Conservation (phyloP, 345 rosid species). For the Eucalyptus viminalis region DNA sequence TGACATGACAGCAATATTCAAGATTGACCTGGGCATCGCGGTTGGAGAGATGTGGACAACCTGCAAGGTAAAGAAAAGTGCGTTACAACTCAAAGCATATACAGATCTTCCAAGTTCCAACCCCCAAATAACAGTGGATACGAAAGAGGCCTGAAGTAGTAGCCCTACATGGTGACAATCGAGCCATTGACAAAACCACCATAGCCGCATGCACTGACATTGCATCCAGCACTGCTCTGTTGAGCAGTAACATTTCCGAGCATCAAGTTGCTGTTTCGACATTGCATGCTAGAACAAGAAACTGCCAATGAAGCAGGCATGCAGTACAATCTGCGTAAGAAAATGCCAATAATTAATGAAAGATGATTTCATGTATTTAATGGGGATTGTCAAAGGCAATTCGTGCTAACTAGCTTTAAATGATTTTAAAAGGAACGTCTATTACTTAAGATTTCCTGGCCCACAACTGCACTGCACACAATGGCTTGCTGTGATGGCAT, state of each 20-base stretch:
- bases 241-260: constrained; percentile 62
- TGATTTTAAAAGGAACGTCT: not conserved
- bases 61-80: constrained; percentile 18
- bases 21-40: constrained; percentile 75
- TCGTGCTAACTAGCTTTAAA: not conserved
- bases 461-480: constrained; percentile 97
- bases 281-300: constrained; percentile 96
- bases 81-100: not conserved
- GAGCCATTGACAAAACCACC: constrained; percentile 73
- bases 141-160: not conserved
- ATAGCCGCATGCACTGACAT: constrained; percentile 68
- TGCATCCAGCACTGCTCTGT: constrained; percentile 86
- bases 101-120: not conserved
- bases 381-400: not conserved
- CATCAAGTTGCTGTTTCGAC: constrained; percentile 76
- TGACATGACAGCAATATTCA: not conserved
- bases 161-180: constrained; percentile 51
- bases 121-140: not conserved
- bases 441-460: constrained; percentile 74
- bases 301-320: constrained; percentile 79
- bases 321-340: constrained; percentile 65
- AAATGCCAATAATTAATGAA: not conserved
- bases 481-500: constrained; percentile 84
- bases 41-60: constrained; percentile 77
- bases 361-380: not conserved